These are phyloP conservation scores for Grosmannia huntii DNA, from an alignment of 2,329 filamentous ascomycete species.

Conservation along the genomic window DNA sequence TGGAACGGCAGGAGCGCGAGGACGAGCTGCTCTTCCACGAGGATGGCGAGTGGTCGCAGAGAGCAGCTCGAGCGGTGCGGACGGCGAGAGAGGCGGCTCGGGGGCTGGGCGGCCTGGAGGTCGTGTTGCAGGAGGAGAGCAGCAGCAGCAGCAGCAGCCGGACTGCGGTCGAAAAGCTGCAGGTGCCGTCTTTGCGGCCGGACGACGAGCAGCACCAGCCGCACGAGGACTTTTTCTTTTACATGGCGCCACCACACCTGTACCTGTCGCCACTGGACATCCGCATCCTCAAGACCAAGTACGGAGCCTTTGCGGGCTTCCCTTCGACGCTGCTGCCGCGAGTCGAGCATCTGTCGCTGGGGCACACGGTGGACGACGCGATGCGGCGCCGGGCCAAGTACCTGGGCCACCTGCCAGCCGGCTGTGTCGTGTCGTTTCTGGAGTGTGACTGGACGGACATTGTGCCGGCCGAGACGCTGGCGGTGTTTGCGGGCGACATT, in stretches of 20 bases:
- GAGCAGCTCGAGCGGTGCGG: slow-evolving; percentile 62
- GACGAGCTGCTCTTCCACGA: slow-evolving; percentile 87
- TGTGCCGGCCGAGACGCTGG: slow-evolving; percentile 61
- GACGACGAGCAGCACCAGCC: slow-evolving; percentile 26
- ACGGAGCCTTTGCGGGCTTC: slow-evolving; percentile 69
- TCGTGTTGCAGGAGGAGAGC: slow-evolving; percentile 11
- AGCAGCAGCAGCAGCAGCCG: not conserved
- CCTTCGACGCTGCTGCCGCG: slow-evolving; percentile 76
- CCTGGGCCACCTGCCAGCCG: slow-evolving; percentile 70
- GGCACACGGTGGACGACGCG: slow-evolving; percentile 76
- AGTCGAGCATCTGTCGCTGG: slow-evolving; percentile 79
- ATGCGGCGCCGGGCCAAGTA: slow-evolving; percentile 78
- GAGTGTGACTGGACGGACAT: slow-evolving; percentile 95
- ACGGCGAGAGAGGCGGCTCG: slow-evolving; percentile 63
- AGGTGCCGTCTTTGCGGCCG: slow-evolving; percentile 15
- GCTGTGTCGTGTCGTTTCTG: slow-evolving; percentile 82
- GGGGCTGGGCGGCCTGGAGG: slow-evolving; percentile 25
- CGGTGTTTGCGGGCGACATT: slow-evolving; percentile 63
- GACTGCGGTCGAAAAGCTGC: not conserved
- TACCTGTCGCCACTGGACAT: slow-evolving; percentile 88
- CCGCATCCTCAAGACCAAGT: slow-evolving; percentile 79
- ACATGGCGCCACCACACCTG: slow-evolving; percentile 74
- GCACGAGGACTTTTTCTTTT: slow-evolving; percentile 63
- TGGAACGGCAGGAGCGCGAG: slow-evolving; percentile 67
- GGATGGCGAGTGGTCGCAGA: slow-evolving; percentile 83